A percentile compares a stretch with the other conserved stretches of the same genome.
Evolutionary conservation across 495 filamentous ascomycete genomes (phyloP).

Genomic region (Penicillium robsamsonii): DNA sequence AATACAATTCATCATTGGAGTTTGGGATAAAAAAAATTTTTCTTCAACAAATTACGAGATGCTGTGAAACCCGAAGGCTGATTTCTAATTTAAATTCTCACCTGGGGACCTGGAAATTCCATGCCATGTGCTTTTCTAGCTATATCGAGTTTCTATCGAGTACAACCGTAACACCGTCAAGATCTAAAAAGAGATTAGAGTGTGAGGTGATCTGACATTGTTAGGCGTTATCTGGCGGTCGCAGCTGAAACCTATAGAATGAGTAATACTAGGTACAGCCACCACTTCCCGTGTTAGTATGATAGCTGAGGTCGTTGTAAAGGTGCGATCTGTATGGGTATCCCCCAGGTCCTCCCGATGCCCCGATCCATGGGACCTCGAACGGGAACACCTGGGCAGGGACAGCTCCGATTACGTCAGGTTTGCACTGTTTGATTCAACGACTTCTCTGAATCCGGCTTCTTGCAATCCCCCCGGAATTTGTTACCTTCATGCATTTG

Average conservation of each 20-base stretch:
- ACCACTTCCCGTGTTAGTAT: neutral
- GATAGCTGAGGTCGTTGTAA: neutral
- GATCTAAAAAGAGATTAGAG: neutral
- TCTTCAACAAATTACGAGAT: conserved; percentile 1
- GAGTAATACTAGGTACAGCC: neutral
- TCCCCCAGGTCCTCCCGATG: neutral
- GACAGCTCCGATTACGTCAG: conserved; percentile 16
- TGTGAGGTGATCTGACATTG: neutral
- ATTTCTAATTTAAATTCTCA: conserved; percentile 9
- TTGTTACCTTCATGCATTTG: conserved; percentile 13
- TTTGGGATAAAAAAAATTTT: neutral
- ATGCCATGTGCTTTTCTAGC: conserved; percentile 1
- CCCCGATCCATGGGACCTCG: conserved; percentile 4
- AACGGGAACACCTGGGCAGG: neutral
- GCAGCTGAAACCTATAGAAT: conserved; percentile 3
- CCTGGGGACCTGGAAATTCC: neutral
- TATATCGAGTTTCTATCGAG: conserved; percentile 1
- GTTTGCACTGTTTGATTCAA: conserved; percentile 17
- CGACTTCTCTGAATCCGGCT: neutral
- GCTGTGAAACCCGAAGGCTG: conserved; percentile 8
- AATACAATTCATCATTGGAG: conserved; percentile 5
- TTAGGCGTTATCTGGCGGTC: conserved; percentile 1
- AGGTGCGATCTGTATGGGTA: neutral
- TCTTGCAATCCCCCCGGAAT: neutral
- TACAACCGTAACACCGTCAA: neutral